These are phyloP conservation scores for Epichloe uncinata DNA, from an alignment of 2,329 filamentous ascomycete species.

Conservation along the genomic window DNA sequence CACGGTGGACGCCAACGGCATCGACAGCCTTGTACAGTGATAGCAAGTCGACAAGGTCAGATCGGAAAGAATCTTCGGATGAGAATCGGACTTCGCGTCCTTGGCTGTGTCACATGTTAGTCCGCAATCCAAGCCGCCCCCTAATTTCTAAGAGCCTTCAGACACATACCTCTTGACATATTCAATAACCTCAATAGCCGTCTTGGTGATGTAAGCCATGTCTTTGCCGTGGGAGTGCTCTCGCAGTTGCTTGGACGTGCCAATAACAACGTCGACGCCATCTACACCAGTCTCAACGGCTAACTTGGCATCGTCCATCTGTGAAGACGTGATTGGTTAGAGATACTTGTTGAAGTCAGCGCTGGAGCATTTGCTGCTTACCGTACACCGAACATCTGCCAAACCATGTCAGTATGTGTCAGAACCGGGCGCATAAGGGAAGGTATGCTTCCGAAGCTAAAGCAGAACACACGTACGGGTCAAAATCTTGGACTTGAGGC, in stretches of 20 bases:
- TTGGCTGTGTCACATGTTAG: background rate
- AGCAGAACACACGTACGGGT: slow-evolving; percentile 3
- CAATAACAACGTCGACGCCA: slow-evolving; percentile 35
- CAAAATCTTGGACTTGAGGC: slow-evolving; percentile 47
- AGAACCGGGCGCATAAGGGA: slow-evolving; percentile 7
- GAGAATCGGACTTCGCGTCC: slow-evolving; percentile 27
- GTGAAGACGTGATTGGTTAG: background rate
- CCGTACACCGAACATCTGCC: slow-evolving; percentile 13
- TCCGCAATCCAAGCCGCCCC: background rate
- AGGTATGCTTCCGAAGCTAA: background rate
- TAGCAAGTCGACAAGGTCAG: slow-evolving; percentile 58
- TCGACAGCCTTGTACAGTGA: slow-evolving; percentile 71
- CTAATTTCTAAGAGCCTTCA: background rate
- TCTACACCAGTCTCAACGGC: slow-evolving; percentile 75
- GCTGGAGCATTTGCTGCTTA: background rate
- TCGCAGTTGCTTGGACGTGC: slow-evolving; percentile 68
- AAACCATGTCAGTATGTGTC: slow-evolving; percentile 33
- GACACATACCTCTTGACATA: slow-evolving; percentile 7
- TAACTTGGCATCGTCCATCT: slow-evolving; percentile 46
- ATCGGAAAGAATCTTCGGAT: slow-evolving; percentile 66
- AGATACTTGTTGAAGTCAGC: background rate
- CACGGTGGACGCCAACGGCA: slow-evolving; percentile 69
- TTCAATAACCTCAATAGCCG: slow-evolving; percentile 25
- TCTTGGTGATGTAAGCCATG: slow-evolving; percentile 63
- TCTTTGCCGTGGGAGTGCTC: slow-evolving; percentile 85